Percentiles rank a stretch among this genome's conserved stretches.
phyloP scores from a whole-genome alignment of 2,329 filamentous ascomycete genomes.

The Leptoxyphium fumago region DNA sequence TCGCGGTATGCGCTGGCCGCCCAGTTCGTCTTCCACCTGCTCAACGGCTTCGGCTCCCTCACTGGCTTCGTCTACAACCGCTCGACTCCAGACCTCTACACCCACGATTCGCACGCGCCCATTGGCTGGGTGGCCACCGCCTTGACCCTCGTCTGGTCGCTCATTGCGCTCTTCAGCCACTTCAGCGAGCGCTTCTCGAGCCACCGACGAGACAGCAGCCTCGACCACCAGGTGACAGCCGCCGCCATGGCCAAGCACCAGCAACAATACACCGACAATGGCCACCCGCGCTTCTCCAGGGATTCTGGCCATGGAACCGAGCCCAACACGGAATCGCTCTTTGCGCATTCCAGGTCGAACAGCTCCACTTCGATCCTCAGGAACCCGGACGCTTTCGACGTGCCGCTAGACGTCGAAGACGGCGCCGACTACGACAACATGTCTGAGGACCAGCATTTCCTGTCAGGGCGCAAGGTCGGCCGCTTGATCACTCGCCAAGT shows the following conservation, averaged over 20 bases:
- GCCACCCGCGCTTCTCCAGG: constrained; percentile 23
- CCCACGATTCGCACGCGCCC: constrained; percentile 75
- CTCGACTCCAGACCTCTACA: constrained; percentile 72
- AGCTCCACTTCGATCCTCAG: constrained; percentile 15
- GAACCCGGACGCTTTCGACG: constrained; percentile 8
- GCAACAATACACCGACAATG: constrained; percentile 11
- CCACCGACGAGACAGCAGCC: not conserved
- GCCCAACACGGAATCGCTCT: constrained; percentile 12
- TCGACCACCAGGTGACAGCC: constrained; percentile 1
- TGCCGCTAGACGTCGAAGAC: constrained; percentile 4
- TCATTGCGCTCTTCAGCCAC: constrained; percentile 50
- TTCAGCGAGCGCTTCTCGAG: constrained; percentile 21
- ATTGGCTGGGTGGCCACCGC: constrained; percentile 73
- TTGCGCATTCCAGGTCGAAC: constrained; percentile 16
- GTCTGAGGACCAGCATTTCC: constrained; percentile 25
- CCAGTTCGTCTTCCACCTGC: constrained; percentile 43
- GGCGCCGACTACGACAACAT: constrained; percentile 24
- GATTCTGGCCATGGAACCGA: constrained; percentile 23
- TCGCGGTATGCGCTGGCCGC: constrained; percentile 57
- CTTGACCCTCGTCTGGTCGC: constrained; percentile 53
- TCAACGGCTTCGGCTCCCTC: constrained; percentile 43
- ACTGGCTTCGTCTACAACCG: constrained; percentile 60
- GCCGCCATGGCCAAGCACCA: constrained; percentile 18
- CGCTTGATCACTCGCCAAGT: constrained; percentile 13
- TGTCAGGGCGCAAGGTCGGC: constrained; percentile 21